Percentiles rank a stretch among this genome's conserved stretches.
These are phyloP conservation scores for Naganishia cerealis DNA, from an alignment of 1,284 basidiomycete genomes.

Conservation along the genomic window DNA sequence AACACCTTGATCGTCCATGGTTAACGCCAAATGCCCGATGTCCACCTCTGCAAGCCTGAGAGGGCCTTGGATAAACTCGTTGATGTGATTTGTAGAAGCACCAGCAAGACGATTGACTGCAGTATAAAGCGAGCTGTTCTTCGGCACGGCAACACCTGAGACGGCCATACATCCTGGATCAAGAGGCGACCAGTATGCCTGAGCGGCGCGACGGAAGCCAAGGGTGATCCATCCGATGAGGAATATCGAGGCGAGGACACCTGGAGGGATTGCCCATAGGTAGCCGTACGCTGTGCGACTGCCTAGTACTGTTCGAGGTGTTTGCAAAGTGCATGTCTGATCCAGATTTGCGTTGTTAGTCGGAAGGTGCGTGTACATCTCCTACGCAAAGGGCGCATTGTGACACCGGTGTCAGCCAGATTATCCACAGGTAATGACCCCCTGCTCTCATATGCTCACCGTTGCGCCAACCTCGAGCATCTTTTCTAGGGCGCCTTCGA, in stretches of 20 bases:
- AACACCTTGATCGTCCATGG: slow-evolving; percentile 16
- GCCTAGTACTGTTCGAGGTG: slow-evolving; percentile 25
- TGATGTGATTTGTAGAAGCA: slow-evolving; percentile 1
- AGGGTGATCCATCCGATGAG: slow-evolving; percentile 22
- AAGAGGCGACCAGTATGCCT: slow-evolving; percentile 27
- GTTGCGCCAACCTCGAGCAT: slow-evolving; percentile 26
- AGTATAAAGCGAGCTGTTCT: slow-evolving; percentile 13
- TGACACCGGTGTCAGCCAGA: background rate
- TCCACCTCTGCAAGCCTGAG: slow-evolving; percentile 26
- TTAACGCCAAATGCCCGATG: slow-evolving; percentile 12
- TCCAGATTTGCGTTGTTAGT: background rate
- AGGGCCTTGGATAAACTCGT: slow-evolving; percentile 15
- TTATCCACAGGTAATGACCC: background rate
- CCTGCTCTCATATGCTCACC: background rate
- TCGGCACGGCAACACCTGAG: slow-evolving; percentile 23
- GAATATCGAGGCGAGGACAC: slow-evolving; percentile 12
- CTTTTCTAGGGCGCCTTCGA: slow-evolving; percentile 9
- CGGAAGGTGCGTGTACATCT: slow-evolving; percentile 20
- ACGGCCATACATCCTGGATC: slow-evolving; percentile 28
- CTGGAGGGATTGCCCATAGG: slow-evolving; percentile 25
- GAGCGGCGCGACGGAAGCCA: slow-evolving; percentile 20
- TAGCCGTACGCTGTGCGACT: slow-evolving; percentile 21
- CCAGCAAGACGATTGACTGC: slow-evolving; percentile 19
- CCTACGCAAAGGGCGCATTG: background rate
- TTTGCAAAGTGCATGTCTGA: slow-evolving; percentile 8